Evolutionary conservation across 306 rosid genomes (phyloP).

Genomic region (Styphnolobium japonicum): DNA sequence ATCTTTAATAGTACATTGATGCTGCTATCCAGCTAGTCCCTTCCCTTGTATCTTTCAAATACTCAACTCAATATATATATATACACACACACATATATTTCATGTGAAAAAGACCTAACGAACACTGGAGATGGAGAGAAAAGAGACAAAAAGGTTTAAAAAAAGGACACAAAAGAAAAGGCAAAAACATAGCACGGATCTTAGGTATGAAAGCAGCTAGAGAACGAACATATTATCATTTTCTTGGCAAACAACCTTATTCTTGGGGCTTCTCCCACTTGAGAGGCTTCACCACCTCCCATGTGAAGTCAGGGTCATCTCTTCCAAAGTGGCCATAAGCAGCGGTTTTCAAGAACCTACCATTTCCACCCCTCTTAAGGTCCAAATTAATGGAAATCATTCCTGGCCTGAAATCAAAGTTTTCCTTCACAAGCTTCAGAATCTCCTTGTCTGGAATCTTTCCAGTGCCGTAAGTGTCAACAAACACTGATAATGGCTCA

Average conservation of each 20-base stretch:
- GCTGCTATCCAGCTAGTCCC: background rate
- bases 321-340: constrained; percentile 63
- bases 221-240: constrained; percentile 15
- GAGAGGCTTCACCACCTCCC: constrained; percentile 57
- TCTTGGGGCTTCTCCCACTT: constrained; percentile 40
- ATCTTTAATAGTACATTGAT: background rate
- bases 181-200: background rate
- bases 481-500: constrained; percentile 53
- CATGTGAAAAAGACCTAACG: background rate
- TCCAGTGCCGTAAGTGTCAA: constrained; percentile 51
- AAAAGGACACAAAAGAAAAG: background rate
- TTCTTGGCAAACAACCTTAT: constrained; percentile 7
- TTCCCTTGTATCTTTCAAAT: background rate
- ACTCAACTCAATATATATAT: background rate
- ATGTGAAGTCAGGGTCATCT: constrained; percentile 57
- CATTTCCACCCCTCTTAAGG: constrained; percentile 51
- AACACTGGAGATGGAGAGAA: background rate
- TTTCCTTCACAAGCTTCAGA: constrained; percentile 50
- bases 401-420: constrained; percentile 62
- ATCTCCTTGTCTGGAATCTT: constrained; percentile 60
- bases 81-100: too few relatives aligned
- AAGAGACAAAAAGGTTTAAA: background rate
- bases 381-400: constrained; percentile 56
- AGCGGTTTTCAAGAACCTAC: constrained; percentile 62
- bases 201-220: background rate